A percentile compares a stretch with the other conserved stretches of the same genome.
Conservation (phyloP, 345 rosid species). For the Dimocarpus longan region DNA sequence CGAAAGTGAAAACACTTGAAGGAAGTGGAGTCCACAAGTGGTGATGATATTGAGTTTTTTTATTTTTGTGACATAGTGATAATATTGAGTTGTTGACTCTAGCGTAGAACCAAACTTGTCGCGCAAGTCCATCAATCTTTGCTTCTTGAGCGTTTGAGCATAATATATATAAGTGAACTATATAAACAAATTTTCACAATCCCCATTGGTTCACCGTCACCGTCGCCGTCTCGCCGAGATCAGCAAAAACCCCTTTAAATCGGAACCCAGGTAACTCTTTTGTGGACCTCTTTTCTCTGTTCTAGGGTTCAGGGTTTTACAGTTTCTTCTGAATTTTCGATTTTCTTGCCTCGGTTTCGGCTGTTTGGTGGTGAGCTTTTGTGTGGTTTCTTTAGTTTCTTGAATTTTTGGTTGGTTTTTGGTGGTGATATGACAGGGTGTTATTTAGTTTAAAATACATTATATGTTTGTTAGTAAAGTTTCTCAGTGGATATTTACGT, state of each 20-base stretch:
- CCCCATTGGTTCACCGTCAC: too few species aligned
- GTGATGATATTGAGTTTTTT: too few species aligned
- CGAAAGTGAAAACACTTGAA: neutral
- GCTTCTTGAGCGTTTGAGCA: too few species aligned
- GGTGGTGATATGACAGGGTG: neutral
- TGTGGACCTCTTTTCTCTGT: neutral
- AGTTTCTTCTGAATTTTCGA: neutral
- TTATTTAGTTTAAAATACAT: neutral
- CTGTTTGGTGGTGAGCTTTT: neutral
- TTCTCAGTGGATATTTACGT: neutral
- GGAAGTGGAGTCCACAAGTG: neutral
- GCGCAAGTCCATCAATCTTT: neutral
- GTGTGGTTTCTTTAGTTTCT: neutral
- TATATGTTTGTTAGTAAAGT: too few species aligned
- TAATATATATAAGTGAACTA: too few species aligned
- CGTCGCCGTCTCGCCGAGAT: neutral
- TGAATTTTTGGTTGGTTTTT: neutral
- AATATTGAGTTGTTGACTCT: too few species aligned
- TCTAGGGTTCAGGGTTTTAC: slow-evolving; percentile 23
- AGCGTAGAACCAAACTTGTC: neutral
- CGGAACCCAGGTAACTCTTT: slow-evolving; percentile 12
- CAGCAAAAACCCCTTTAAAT: neutral
- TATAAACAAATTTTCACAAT: too few species aligned
- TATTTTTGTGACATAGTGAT: too few species aligned
- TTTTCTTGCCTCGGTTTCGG: neutral